Percentiles rank a stretch among this genome's conserved stretches.
phyloP scores from a whole-genome alignment of 108 stramenopile genomes.

The Poteriospumella lacustris region DNA sequence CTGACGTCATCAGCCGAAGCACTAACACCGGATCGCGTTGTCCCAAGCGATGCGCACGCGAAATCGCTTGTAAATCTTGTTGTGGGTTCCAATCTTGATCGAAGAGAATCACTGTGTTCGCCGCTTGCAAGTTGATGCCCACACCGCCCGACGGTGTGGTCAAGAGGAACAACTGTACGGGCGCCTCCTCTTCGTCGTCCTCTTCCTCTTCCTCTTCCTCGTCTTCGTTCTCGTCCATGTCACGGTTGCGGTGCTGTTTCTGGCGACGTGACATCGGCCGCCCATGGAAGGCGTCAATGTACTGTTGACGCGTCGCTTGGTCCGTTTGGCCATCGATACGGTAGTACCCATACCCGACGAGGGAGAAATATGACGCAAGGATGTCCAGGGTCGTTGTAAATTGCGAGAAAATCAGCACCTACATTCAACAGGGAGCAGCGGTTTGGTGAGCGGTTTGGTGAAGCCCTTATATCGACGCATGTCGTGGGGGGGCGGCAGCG shows the following conservation, averaged over 20 bases:
- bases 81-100: conserved; percentile 11
- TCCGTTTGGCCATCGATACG: neutral
- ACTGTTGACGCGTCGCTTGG: neutral
- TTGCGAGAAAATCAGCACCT: conserved; percentile 15
- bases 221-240: neutral
- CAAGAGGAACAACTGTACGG: conserved; percentile 4
- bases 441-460: no score
- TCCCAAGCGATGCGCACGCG: neutral
- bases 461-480: no score
- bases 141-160: neutral
- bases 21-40: neutral
- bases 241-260: neutral
- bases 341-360: neutral
- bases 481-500: no score
- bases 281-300: neutral
- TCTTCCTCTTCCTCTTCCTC: neutral
- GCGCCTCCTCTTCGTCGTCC: neutral
- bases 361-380: neutral
- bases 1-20: neutral
- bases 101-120: conserved; percentile 11
- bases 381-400: neutral
- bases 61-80: neutral
- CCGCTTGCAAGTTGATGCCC: neutral
- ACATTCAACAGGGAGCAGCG: no score
- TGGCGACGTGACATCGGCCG: neutral